Base-by-base conservation (phyloP, 768 basidiomycete species). In the Mycena latifolia region DNA sequence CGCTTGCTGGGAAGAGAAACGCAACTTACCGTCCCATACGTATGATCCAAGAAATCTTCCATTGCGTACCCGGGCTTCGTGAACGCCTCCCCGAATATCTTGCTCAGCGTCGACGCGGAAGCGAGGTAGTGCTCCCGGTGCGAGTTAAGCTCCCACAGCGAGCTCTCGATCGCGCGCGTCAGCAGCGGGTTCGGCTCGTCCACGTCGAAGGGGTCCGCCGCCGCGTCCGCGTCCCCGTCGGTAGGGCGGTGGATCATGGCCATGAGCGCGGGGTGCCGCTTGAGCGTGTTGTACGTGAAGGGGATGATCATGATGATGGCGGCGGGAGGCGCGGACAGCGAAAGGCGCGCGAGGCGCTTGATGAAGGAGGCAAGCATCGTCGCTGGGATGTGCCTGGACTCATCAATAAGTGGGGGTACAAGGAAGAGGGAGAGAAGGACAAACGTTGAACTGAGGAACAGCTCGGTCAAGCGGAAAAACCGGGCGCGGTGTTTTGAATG, bases 31-130 rank as follows among this genome's bases (percentile, higher is more conserved):
- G 94, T 94, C 41, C 84, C 86, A 72, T 94, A 95, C 3, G 93
- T 92, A 75, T 99, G 97, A 76, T 99, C 98, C 74, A 98, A 77
- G 77, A 99, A 99, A 75, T 99, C 97, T 70, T 99, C 97, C 88
- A 98, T 87, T 17, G 88, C 82, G 77, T 96, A 98, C 37, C 83
- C 84, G 20, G 91, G 94, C 74, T 97, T 98, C n/a, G 95, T 98
- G 79, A 99, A 98, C 6, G 92, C 91, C 74, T 96, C 95, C 15
- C 85, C 84, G 71, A 98, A 94, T 59, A 99, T 90, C 73, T 91
- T 91, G 29, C 89, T 89, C 50, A 99, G 77, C 0, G 94, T 94
- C n/a, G 93, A 89, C n/a, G 97, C 92, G 1, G 89, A 86, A 1
- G 92, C 81, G 66, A 96, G 90, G 74, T 98, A 98, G 77, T 99